Evolutionary conservation across 768 basidiomycete species (phyloP), one percentile per base, ranked within the genome.

Genomic region (Termitomyces heimii): DNA sequence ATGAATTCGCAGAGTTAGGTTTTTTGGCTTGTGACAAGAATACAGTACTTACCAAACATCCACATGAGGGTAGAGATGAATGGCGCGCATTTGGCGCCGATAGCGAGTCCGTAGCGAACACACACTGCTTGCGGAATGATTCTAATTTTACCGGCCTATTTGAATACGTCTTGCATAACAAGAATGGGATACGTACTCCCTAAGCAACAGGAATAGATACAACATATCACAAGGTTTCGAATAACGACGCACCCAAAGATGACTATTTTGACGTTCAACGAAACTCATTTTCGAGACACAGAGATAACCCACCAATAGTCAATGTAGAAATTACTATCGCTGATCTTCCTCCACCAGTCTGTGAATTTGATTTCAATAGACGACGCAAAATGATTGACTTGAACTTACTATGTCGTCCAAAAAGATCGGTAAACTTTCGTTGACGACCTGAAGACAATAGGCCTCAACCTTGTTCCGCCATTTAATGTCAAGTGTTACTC

Each of bases 351-450:
- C 89, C 90, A 4, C 77, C 77, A 35, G 77, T 66, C 75, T 79
- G 50, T 37, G 42, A 8, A 22, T 18, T 32, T 9, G 9, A 42
- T 22, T 22, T 29, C 7, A 39, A 12, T 5, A 13, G 5, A 24
- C 44, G 10, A 3, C 14, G 9, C 3, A 2, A 5, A 4, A 20
- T 32, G 12, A 34, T 43, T 34, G 14, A 12, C 24, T 34, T 1
- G 3, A 22, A 70, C 82, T 54, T 62, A 85, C 83, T 67, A 88
- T 86, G 62, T 82, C 83, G 63, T 92, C 88, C 48, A 92, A 70
- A 68, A 92, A 92, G 44, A 92, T 90, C 32, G 89, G 89, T 56
- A 93, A 78, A 70, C 86, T 87, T 67, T 91, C 90, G 61, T 92
- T 92, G 54, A 91, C 74, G 56, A 92, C 82, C 89, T 90, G 67